Evolutionary conservation across 306 rosid genomes (phyloP).

Genomic region (Leucaena leucocephala): DNA sequence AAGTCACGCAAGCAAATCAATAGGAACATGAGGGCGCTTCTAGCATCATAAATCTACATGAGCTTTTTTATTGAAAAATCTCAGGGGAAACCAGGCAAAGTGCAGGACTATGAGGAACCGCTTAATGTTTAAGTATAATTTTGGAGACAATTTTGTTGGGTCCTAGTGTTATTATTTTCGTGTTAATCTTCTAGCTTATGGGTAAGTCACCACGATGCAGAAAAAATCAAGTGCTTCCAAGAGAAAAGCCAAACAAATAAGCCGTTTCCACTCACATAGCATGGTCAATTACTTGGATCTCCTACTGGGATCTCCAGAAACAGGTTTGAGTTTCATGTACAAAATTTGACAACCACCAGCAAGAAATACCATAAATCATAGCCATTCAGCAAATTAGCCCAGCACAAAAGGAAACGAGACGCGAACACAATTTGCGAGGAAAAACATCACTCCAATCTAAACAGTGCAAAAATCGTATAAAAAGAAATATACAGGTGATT

Average conservation of each 20-base stretch:
- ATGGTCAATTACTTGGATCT: background rate
- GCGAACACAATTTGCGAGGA: too few species aligned
- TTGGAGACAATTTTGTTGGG: background rate
- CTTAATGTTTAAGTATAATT: background rate
- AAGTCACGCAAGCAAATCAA: background rate
- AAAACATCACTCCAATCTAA: slow-evolving; percentile 5
- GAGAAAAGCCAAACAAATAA: background rate
- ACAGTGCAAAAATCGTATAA: background rate
- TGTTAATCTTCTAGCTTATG: background rate
- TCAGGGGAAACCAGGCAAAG: background rate
- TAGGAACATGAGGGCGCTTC: background rate
- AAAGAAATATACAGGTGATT: slow-evolving; percentile 4
- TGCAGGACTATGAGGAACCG: background rate
- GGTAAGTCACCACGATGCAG: background rate
- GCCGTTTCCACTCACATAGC: background rate
- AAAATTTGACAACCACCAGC: background rate
- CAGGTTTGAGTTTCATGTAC: background rate
- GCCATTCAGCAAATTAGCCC: background rate
- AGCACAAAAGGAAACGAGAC: too few species aligned
- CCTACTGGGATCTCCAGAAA: background rate
- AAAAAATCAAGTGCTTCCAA: background rate
- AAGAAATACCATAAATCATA: background rate
- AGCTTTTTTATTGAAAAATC: background rate
- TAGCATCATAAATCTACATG: background rate
- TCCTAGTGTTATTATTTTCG: background rate